These are phyloP conservation scores for Ophiocordyceps unilateralis DNA, from an alignment of 2,329 filamentous ascomycete species.

Conservation along the genomic window DNA sequence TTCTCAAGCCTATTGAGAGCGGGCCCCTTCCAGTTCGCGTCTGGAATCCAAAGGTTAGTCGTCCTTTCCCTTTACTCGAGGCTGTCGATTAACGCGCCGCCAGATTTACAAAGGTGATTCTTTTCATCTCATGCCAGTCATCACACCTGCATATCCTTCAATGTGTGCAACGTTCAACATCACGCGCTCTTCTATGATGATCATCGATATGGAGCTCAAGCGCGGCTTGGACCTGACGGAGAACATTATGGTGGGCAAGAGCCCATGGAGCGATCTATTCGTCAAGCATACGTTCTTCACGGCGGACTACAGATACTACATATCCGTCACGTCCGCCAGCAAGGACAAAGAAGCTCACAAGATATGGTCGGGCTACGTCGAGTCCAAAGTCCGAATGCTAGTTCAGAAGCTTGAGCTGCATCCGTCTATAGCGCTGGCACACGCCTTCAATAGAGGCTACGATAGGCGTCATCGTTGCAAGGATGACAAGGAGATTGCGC, in stretches of 20 bases:
- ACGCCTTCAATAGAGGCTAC: conserved; percentile 86
- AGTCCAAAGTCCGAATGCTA: conserved; percentile 80
- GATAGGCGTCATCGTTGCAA: conserved; percentile 62
- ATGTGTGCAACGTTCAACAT: conserved; percentile 98
- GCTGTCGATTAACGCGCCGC: neutral
- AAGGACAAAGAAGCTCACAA: conserved; percentile 71
- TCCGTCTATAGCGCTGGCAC: conserved; percentile 62
- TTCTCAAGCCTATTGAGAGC: conserved; percentile 75
- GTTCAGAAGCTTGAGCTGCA: conserved; percentile 72
- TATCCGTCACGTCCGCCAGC: conserved; percentile 71
- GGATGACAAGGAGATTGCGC: conserved; percentile 29
- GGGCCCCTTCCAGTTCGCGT: conserved; percentile 67
- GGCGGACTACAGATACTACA: conserved; percentile 83
- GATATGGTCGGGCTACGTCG: conserved; percentile 78
- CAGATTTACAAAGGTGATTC: conserved; percentile 64
- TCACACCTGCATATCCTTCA: conserved; percentile 90
- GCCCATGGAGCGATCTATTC: conserved; percentile 77
- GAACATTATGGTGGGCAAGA: conserved; percentile 60
- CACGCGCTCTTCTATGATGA: conserved; percentile 64
- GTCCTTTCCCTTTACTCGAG: neutral
- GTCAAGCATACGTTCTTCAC: conserved; percentile 88
- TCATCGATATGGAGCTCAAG: conserved; percentile 70
- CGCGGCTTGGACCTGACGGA: conserved; percentile 63
- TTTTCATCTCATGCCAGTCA: conserved; percentile 91
- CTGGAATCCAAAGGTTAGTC: conserved; percentile 72